Base-by-base conservation (phyloP, 2,329 filamentous ascomycete species). In the Penicillium sp. region DNA sequence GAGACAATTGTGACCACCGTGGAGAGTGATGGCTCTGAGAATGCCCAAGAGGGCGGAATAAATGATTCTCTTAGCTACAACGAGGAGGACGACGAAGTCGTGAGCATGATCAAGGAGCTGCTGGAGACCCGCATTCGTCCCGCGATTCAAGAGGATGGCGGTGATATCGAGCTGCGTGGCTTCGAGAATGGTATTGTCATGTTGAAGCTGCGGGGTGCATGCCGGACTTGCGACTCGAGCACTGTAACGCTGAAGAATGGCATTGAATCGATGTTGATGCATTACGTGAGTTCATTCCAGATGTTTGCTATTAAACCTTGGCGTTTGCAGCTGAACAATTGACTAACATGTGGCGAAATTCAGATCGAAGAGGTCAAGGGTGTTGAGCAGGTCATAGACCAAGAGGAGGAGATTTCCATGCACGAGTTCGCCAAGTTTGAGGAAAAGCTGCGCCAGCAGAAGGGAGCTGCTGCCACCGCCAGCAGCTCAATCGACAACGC, bases 241-340 rank as follows among this genome's bases (percentile, higher is more conserved):
- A 98, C 95, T 0, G 93, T 97, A 38, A 99, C 95, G 34, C 78
- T 99, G 67, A 96, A 96, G 83, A 98, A 96, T 75, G 95, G 95
- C 6, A 99, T 99, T 68, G 95, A 99, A 83, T 91, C 91, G 66
- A 98, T 99, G 95, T 77, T 98, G 75, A 97, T 96, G 91, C 91
- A 94, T 76, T 95, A 95, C 76, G 90, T 92, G 77, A 85, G 89
- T 86, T 48, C 15, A n/a, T 38, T 31, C 20, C 6, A 1, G 12
- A 7, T 20, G 20, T 8, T 31, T 39, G 15, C 17, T 20, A 22
- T 52, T 17, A 4, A 12, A 17, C 17, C 55, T 55, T 14, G 47
- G 15, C 17, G 5, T 22, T 34, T 53, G 4, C 15, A 28, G 10
- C 12, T 10, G 12, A 12, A n/a, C 6, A 10, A 10, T 17, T 58